Evolutionary conservation across 306 rosid species (phyloP), one percentile per base, ranked within the genome.

Genomic region (Boehmeria nivea): DNA sequence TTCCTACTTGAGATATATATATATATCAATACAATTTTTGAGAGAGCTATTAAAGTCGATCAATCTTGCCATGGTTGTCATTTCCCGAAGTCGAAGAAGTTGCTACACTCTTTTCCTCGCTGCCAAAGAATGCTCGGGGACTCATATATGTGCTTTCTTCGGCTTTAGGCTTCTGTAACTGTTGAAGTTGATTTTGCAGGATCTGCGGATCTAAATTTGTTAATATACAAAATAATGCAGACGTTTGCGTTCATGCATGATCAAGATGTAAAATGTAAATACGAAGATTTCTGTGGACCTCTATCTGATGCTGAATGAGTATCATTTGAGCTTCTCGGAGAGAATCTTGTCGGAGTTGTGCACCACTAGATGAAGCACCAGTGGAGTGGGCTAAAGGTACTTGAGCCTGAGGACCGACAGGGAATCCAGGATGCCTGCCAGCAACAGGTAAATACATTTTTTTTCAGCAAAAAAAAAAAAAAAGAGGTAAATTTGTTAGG

Each of bases 391-490:
- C 52, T 21, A 43, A 23, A 18, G 79, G 74, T 65, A 54, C 21
- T 65, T 76, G 90, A 56, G 38, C 63, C 20, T 72, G 76, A 69
- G 87, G 87, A 66, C 69, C 48, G 34, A 69, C 64, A 6, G 73
- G 80, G 72, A 73, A 72, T 69, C 85, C 95, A 43, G 85, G 76
- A 54, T 86, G 65, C 79, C 96, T 84, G 76, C 58, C 52, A 42
- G 45, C 10, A 11, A 4, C 38, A 33, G 38, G 5, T 4, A 33
- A 5, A 33, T 33, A 33, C 5, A 33, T 4, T 33, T 33, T 33
- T 11, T 5, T 4, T 5, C 7, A 33, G 38, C 5, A 33, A 33
- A 4, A 11, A 33, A 33, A 33, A 33, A 11, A 33, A 33, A 33
- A 10, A 40, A 3, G 45, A 31, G 36, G 36, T 31, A 31, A 31